Base-by-base conservation (phyloP, 176 grass and related monocot species). In the Stipa capillata region DNA sequence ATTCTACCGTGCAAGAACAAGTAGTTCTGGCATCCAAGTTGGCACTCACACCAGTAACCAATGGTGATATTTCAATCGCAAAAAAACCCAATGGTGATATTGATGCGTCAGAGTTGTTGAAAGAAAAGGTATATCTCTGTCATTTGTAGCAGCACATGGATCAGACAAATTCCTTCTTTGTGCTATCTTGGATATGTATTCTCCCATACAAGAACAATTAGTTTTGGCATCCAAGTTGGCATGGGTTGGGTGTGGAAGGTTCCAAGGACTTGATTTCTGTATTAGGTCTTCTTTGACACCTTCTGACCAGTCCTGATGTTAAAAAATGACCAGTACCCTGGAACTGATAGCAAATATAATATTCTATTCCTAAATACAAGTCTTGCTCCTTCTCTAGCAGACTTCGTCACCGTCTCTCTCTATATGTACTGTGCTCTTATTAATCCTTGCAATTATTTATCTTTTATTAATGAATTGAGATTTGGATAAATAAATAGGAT, bases 41-140 rank as follows among this genome's bases (percentile, higher is more conserved):
- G 44, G 81, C 76, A 57, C 83, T 81, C n/a, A 3, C 80, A 49
- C 75, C 83, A 72, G 78, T 81, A 83, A 87, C 71, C 42, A 89
- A 93, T 77, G 75, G 71, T 64, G 80, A 87, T 40, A 51, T 67
- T n/a, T n/a, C n/a, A n/a, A n/a, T n/a, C n/a, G n/a, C n/a, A n/a
- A n/a, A n/a, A n/a, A n/a, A n/a, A n/a, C n/a, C 71, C 42, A 89
- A 93, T 77, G 75, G 71, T 79, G 85, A 88, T 74, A 32, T 74
- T 56, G 33, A 87, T 80, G 79, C 85, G 28, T 84, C 96, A 24
- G 90, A 95, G 69, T 52, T 85, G 67, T 88, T 95, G 70, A 95
- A 95, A 95, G 96, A 99, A 82, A 99, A 99, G 96, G 96, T 91
- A 55, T 29, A n/a, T 77, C 92, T 73, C 60, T 93, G 83, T 99